Evolutionary conservation across 73 alveolate species (phyloP), one percentile per base, ranked within the genome.

Genomic region (Tetrahymena borealis): DNA sequence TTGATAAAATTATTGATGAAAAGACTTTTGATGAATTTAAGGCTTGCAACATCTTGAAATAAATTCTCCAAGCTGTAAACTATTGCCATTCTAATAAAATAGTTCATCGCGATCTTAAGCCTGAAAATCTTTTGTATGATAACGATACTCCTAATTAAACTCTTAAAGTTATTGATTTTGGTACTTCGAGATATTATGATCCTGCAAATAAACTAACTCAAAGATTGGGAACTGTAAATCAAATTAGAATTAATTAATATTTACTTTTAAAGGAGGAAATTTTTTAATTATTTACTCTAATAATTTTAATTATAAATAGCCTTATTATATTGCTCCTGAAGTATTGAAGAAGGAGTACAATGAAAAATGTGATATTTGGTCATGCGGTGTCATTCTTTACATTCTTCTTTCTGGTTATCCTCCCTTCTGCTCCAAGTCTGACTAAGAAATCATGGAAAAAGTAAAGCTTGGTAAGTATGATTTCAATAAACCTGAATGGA

Each of bases 331-430:
- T 1, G 95, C 95, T 11, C 95, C 95, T 28, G 95, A 93, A 90
- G 93, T 93, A 2, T 42, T 93, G 18, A 90, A 78, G 15, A 79
- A 85, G 79, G 78, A 40, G 38, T 93, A 93, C 20, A 42, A 93
- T 93, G 95, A 93, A 90, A 93, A 93, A 93, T 93, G 95, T 93
- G 95, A 93, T 85, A 92, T 93, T 39, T 93, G 95, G 95, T 85
- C 93, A 33, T 93, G 95, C 38, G 95, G 95, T 15, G 95, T 93
- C 24, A 93, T 93, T 33, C 95, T 93, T 32, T 93, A 93, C 37
- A 93, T 93, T 16, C 35, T 93, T n/a, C 39, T 93, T 2, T 79
- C 90, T 20, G 95, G 95, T 7, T 93, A 93, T 41, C 95, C 95
- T 7, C 95, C 95, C 11, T 93, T 93, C 41, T 39, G 38, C 38